A percentile compares a stretch with the other conserved stretches of the same genome.
Evolutionary conservation across 2,329 filamentous ascomycete species (phyloP).

Genomic region (Apiospora kogelbergensis): DNA sequence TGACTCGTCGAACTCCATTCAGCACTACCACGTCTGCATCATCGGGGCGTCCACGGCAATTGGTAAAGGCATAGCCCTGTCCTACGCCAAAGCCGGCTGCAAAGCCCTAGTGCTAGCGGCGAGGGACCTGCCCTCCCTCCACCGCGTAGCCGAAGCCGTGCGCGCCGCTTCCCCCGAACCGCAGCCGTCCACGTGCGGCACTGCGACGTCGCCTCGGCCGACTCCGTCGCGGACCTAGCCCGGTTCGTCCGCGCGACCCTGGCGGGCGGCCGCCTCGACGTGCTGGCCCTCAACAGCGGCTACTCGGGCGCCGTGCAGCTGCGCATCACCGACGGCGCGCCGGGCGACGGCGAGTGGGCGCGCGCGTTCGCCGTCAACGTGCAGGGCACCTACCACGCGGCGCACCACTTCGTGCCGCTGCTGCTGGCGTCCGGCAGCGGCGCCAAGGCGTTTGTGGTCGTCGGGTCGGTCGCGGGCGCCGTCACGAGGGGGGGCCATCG

Average conservation of each 20-base stretch:
- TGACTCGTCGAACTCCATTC: neutral
- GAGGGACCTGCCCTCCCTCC: neutral
- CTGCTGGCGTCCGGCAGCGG: neutral
- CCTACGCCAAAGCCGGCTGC: neutral
- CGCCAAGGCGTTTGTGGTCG: neutral
- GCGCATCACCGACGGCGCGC: neutral
- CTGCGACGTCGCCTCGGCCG: neutral
- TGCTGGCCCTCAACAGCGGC: neutral
- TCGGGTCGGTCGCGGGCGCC: neutral
- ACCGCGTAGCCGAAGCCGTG: neutral
- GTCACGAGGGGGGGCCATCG: neutral
- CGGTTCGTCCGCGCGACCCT: neutral
- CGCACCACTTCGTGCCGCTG: neutral
- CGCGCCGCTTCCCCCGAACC: neutral
- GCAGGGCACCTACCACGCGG: neutral
- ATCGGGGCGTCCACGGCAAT: neutral
- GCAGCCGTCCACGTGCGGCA: neutral
- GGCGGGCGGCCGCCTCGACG: neutral
- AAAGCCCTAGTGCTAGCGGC: neutral
- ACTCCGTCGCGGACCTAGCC: neutral
- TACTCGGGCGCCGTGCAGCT: neutral
- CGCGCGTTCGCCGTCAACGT: neutral
- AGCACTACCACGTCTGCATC: neutral
- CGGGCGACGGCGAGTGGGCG: neutral
- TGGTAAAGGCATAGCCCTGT: neutral